Percentiles rank a stretch among this genome's conserved stretches.
These are phyloP conservation scores for Penicillium sp. DNA, from an alignment of 2,329 filamentous ascomycete genomes.

Conservation along the genomic window DNA sequence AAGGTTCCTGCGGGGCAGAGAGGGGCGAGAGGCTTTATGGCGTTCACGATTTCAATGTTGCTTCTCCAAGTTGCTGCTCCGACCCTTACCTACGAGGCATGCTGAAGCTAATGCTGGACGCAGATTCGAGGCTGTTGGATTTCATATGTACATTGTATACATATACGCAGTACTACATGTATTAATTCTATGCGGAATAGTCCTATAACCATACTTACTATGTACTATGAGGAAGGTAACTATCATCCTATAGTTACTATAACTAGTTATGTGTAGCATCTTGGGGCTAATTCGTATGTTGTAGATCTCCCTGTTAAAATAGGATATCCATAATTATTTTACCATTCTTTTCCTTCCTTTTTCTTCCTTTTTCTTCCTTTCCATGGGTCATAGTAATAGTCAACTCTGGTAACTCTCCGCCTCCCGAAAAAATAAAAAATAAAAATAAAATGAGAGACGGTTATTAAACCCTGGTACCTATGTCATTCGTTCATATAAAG, in stretches of 20 bases:
- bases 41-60: conserved; percentile 11
- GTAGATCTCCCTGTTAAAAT: conserved; percentile 1
- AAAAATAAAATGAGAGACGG: conserved; percentile 1
- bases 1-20: conserved; percentile 21
- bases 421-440: neutral
- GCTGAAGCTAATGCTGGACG: neutral
- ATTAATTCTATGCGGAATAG: neutral
- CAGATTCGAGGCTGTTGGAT: neutral
- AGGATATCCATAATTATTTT: neutral
- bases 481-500: conserved; percentile 17
- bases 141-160: neutral
- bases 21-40: conserved; percentile 11
- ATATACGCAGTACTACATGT: neutral
- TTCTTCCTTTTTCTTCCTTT: conserved; percentile 1
- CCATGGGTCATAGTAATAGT: neutral
- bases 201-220: neutral
- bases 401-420: conserved; percentile 10
- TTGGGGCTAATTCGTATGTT: neutral
- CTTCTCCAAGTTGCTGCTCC: conserved; percentile 4
- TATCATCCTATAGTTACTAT: neutral
- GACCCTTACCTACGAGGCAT: neutral
- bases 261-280: neutral
- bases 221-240: neutral
- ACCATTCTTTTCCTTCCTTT: neutral
- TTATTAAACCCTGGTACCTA: neutral